Evolutionary conservation across 163 green algal genomes (phyloP).

Genomic region (Coccomyxa subellipsoidea): DNA sequence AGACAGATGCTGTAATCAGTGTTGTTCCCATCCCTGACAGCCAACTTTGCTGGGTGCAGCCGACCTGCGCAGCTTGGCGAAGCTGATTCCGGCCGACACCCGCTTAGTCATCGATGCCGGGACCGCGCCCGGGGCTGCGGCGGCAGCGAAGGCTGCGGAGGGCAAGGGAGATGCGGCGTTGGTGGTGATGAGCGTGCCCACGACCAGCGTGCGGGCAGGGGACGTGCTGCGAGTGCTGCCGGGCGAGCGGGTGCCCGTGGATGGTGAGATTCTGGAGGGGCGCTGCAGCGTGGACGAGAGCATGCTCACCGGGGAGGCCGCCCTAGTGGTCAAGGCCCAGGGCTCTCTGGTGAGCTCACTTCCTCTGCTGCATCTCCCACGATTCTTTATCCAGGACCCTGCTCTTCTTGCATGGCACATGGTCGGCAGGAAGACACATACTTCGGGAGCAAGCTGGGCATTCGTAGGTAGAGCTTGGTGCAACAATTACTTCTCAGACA

Average conservation of each 20-base stretch:
- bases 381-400: neutral
- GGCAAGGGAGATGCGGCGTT: neutral
- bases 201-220: conserved; percentile 52
- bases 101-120: conserved; percentile 63
- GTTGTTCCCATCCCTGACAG: no score
- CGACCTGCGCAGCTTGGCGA: conserved; percentile 77
- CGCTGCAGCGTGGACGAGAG: conserved; percentile 78
- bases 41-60: no score
- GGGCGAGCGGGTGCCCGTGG: conserved; percentile 75
- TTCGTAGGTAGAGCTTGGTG: no score
- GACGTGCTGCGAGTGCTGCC: conserved; percentile 81
- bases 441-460: no score
- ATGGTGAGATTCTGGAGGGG: conserved; percentile 55
- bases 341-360: conserved; percentile 15
- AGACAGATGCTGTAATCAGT: no score
- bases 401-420: neutral
- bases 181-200: conserved; percentile 48
- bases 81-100: conserved; percentile 72
- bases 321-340: conserved; percentile 37
- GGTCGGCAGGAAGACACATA: no score
- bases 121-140: conserved; percentile 35
- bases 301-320: conserved; percentile 86
- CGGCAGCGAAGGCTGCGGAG: neutral
- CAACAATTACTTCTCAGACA: no score
- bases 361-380: neutral